These are phyloP conservation scores for Bipolaris zeicola DNA, from an alignment of 2,329 filamentous ascomycete species.

Conservation along the genomic window DNA sequence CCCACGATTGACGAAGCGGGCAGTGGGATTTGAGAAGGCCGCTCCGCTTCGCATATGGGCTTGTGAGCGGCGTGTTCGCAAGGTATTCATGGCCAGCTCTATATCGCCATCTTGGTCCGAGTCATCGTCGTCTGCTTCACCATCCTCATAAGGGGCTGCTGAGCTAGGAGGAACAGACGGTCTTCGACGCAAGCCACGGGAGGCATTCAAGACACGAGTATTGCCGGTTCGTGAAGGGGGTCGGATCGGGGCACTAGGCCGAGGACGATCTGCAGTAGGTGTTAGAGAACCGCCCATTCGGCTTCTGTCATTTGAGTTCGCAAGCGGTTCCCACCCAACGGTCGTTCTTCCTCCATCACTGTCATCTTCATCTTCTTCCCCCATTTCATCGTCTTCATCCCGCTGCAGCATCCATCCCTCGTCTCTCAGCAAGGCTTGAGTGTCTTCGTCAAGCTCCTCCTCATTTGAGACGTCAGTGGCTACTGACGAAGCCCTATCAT, in stretches of 20 bases:
- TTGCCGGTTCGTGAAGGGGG: constrained; percentile 47
- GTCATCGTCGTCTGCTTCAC: constrained; percentile 51
- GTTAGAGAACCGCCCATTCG: constrained; percentile 54
- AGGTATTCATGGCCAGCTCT: constrained; percentile 42
- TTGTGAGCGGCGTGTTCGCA: constrained; percentile 45
- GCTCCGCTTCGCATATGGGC: constrained; percentile 39
- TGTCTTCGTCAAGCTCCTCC: constrained; percentile 49
- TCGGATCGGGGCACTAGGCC: constrained; percentile 48
- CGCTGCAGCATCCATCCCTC: constrained; percentile 49
- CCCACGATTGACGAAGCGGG: constrained; percentile 34
- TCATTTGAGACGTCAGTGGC: constrained; percentile 45
- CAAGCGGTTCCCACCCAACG: constrained; percentile 53
- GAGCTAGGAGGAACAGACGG: constrained; percentile 45
- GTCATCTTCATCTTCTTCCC: constrained; percentile 46
- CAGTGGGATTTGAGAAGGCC: constrained; percentile 30
- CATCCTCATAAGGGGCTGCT: constrained; percentile 48
- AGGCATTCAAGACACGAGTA: constrained; percentile 40
- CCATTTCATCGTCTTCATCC: constrained; percentile 49
- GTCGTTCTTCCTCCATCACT: constrained; percentile 53
- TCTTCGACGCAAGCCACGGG: constrained; percentile 48
- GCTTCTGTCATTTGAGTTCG: constrained; percentile 53
- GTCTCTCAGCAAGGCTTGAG: constrained; percentile 42
- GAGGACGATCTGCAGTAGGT: constrained; percentile 54
- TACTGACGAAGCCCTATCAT: constrained; percentile 40
- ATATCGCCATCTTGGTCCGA: constrained; percentile 49